Evolutionary conservation across 1,284 basidiomycete species (phyloP), one percentile per base, ranked within the genome.

Genomic region (Stygiomarasmius scandens): DNA sequence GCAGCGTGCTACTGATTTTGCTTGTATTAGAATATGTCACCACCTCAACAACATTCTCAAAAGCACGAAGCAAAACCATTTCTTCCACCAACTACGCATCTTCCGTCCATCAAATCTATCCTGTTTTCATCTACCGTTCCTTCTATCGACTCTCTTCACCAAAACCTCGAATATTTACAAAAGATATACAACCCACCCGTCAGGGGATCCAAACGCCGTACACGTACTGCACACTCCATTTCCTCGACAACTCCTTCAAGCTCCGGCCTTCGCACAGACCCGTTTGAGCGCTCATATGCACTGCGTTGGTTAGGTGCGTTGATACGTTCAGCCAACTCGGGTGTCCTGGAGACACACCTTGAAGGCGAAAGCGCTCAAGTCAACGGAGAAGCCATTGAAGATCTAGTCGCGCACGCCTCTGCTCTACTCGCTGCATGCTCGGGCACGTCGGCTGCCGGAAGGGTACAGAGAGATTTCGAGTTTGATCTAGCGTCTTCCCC

Each of bases 301-400:
- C 78, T 90, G 12, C 81, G 81, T 57, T 93, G 90, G 90, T 77
- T 93, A 20, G 87, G 82, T 1, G 70, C 80, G 1, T 77, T 92
- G 47, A 71, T 92, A 23, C 65, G 55, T 11, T 22, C 43, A 12
- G 25, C 71, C 0, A 63, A 71, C 19, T 55, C 66, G 14, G 67
- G 63, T 12, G 12, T 32, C 12, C 29, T 32, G 12, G 52, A 61
- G 4, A 58, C 62, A 5, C 27, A n/a, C 46, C 32, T 52, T n/a
- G 9, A 27, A 2, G 55, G 61, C 38, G 25, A 38, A 1, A 23
- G 36, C 11, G 25, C 49, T 55, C 3, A 34, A 20, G 20, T 38
- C 32, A 6, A 47, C 23, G 20, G 11, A 52, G 3, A 36, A 34
- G 34, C 24, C 16, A 41, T 25, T 46, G 72, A 73, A 27, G 49